A percentile compares a stretch with the other conserved stretches of the same genome.
Conservation (phyloP, 805 yeast species). For the Monosporozyma yasuniensis region DNA sequence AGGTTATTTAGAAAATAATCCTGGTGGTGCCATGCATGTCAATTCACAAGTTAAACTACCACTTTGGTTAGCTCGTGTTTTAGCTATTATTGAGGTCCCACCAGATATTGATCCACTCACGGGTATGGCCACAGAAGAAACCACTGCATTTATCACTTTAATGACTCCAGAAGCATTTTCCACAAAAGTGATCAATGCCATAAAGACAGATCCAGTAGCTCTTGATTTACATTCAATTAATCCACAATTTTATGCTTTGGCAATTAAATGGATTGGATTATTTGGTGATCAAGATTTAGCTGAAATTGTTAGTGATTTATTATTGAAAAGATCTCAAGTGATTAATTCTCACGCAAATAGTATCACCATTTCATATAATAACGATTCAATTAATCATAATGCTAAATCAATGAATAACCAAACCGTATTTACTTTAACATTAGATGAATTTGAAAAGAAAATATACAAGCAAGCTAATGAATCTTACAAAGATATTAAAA, state of each 20-base stretch:
- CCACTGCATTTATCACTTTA: slow-evolving; percentile 52
- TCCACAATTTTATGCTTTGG: slow-evolving; percentile 60
- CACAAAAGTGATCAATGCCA: slow-evolving; percentile 64
- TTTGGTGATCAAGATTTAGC: slow-evolving; percentile 59
- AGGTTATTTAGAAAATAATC: slow-evolving; percentile 79
- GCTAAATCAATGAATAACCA: not conserved
- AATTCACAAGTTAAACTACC: slow-evolving; percentile 72
- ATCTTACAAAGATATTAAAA: slow-evolving; percentile 36
- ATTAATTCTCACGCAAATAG: slow-evolving; percentile 57
- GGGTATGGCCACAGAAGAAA: slow-evolving; percentile 10
- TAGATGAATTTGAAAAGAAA: slow-evolving; percentile 70
- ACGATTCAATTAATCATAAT: slow-evolving; percentile 6
- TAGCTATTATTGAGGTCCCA: slow-evolving; percentile 42
- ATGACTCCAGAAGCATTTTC: slow-evolving; percentile 64
- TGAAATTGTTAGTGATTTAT: slow-evolving; percentile 41
- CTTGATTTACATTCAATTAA: slow-evolving; percentile 60
- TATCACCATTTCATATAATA: slow-evolving; percentile 7
- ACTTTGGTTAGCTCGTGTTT: slow-evolving; percentile 75
- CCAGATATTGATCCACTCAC: slow-evolving; percentile 13
- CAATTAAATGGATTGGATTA: slow-evolving; percentile 68
- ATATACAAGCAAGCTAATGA: slow-evolving; percentile 47
- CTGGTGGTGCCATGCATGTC: slow-evolving; percentile 45
- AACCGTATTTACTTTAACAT: slow-evolving; percentile 42
- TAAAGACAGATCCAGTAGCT: slow-evolving; percentile 58
- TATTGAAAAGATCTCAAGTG: slow-evolving; percentile 57